These are phyloP conservation scores for Miscanthus lutarioriparius DNA, from an alignment of 176 grass and related monocot species.

Conservation along the genomic window DNA sequence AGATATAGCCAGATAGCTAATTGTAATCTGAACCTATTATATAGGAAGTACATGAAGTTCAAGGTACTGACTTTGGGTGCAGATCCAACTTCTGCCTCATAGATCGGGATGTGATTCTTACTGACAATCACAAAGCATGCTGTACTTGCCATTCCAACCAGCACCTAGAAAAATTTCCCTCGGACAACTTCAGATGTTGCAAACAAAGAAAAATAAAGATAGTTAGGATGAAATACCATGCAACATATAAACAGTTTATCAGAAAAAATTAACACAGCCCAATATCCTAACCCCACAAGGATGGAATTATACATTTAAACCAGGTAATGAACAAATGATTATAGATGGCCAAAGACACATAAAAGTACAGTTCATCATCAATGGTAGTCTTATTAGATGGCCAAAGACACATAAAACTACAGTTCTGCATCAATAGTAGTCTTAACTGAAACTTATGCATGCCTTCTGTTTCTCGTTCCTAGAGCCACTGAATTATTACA, in stretches of 20 bases:
- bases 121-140: constrained; percentile 87
- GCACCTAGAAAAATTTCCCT: neutral
- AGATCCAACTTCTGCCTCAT: constrained; percentile 86
- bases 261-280: neutral
- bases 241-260: constrained; percentile 5
- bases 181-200: neutral
- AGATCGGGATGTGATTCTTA: constrained; percentile 86
- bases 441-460: constrained; percentile 7
- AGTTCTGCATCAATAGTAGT: neutral
- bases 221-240: neutral
- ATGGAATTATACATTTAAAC: constrained; percentile 25
- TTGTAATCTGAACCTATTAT: neutral
- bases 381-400: too few relatives aligned
- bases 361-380: too few relatives aligned
- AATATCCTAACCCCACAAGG: neutral
- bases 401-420: constrained; percentile 12
- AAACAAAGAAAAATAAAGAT: neutral
- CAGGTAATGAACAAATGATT: neutral
- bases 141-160: constrained; percentile 70
- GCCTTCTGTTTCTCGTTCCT: too few relatives aligned
- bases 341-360: constrained; percentile 21
- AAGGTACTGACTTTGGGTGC: constrained; percentile 46
- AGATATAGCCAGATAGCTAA: neutral
- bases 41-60: constrained; percentile 22
- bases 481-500: neutral